Conservation (phyloP, 371 early-diverging fungal species). For the Mucor piriformis region DNA sequence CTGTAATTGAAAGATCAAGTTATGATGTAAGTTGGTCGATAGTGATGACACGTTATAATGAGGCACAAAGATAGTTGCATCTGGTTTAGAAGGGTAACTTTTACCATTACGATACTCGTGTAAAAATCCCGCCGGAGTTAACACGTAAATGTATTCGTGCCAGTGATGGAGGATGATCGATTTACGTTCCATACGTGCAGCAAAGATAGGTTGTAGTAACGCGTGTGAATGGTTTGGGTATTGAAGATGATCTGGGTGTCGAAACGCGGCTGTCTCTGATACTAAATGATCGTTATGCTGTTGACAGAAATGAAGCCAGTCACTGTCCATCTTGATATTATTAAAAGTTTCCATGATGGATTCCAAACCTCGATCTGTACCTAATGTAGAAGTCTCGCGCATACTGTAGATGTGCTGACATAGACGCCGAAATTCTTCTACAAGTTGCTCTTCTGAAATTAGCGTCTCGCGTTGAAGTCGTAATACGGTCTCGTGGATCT, state of each 20-base stretch:
- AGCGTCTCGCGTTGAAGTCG: conserved; percentile 40
- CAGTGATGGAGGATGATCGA: conserved; percentile 35
- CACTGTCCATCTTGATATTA: conserved; percentile 23
- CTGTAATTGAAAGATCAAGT: conserved; percentile 43
- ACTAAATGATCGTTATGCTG: conserved; percentile 31
- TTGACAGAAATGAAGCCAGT: conserved; percentile 38
- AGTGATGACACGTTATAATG: conserved; percentile 45
- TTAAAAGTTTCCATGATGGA: conserved; percentile 24
- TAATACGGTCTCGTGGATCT: conserved; percentile 49
- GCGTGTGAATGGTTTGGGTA: conserved; percentile 45
- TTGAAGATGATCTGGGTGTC: conserved; percentile 39
- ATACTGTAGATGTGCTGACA: conserved; percentile 34
- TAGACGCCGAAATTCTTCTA: conserved; percentile 35
- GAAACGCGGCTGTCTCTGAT: conserved; percentile 39
- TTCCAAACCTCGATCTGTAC: conserved; percentile 28
- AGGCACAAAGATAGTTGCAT: conserved; percentile 34
- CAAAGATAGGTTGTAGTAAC: conserved; percentile 43
- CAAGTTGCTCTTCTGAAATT: conserved; percentile 35
- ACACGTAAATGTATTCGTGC: conserved; percentile 48
- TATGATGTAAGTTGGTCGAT: conserved; percentile 43
- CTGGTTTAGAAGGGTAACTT: conserved; percentile 36
- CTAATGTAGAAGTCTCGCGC: conserved; percentile 25
- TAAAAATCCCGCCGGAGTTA: conserved; percentile 51
- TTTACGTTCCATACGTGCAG: conserved; percentile 47
- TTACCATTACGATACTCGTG: conserved; percentile 37